These are phyloP conservation scores for Saccharomycopsis fermentans DNA, from an alignment of 805 yeast species.

Conservation along the genomic window DNA sequence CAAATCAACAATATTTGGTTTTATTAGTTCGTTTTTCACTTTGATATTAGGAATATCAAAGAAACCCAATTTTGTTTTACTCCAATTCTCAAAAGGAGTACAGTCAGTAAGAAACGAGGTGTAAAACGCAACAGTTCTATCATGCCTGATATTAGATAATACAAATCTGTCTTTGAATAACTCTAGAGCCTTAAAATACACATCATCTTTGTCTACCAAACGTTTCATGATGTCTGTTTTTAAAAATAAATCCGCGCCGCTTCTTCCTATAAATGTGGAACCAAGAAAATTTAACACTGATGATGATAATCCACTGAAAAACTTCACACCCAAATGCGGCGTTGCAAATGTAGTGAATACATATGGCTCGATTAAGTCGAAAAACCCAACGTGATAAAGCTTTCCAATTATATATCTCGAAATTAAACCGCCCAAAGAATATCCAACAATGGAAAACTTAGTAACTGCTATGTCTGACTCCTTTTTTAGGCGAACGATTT, in stretches of 20 bases:
- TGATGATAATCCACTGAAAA: conserved; percentile 32
- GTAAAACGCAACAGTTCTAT: conserved; percentile 80
- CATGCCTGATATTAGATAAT: conserved; percentile 71
- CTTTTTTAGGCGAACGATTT: conserved; percentile 28
- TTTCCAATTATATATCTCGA: conserved; percentile 75
- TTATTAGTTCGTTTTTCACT: conserved; percentile 30
- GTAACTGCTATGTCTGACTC: conserved; percentile 29
- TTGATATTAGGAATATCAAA: conserved; percentile 28
- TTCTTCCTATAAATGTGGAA: conserved; percentile 44
- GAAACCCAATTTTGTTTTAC: conserved; percentile 36
- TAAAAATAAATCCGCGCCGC: conserved; percentile 70
- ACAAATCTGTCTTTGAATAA: conserved; percentile 47
- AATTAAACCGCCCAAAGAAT: conserved; percentile 82
- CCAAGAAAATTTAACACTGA: conserved; percentile 41
- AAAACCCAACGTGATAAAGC: conserved; percentile 43
- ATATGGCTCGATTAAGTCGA: conserved; percentile 49
- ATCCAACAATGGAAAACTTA: conserved; percentile 74
- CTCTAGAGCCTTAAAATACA: conserved; percentile 44
- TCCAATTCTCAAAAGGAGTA: conserved; percentile 65
- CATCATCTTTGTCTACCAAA: conserved; percentile 41
- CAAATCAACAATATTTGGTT: conserved; percentile 46
- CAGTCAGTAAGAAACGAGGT: conserved; percentile 67
- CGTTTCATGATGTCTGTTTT: conserved; percentile 36
- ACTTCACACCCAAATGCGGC: conserved; percentile 59
- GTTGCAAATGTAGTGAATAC: conserved; percentile 64